Evolutionary conservation across 2,329 filamentous ascomycete genomes (phyloP).

Genomic region (Hymenoscyphus repandus): DNA sequence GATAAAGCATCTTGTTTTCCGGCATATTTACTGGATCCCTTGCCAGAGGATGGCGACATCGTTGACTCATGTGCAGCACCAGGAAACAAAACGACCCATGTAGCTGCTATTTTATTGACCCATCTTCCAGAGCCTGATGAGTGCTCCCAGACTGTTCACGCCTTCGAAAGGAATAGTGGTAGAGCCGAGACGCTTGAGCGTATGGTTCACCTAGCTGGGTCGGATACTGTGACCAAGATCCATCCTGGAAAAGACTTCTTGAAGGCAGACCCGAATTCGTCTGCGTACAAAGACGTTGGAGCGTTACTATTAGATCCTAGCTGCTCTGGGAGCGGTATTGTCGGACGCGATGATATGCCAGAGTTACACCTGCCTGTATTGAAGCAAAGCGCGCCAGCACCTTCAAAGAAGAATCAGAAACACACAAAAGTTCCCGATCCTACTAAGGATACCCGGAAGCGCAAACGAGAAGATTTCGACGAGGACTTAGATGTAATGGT

Average conservation of each 20-base stretch:
- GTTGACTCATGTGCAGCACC: conserved; percentile 94
- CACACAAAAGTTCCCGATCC: conserved; percentile 14
- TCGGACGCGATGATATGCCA: conserved; percentile 77
- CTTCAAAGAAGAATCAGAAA: conserved; percentile 17
- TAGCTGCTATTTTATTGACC: conserved; percentile 64
- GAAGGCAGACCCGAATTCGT: conserved; percentile 59
- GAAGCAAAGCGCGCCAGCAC: conserved; percentile 30
- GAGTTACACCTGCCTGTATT: conserved; percentile 53
- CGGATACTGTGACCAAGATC: conserved; percentile 59
- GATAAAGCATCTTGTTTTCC: conserved; percentile 98
- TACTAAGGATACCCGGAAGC: conserved; percentile 23
- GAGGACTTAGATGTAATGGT: conserved; percentile 34
- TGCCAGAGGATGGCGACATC: conserved; percentile 63
- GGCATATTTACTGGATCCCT: conserved; percentile 75
- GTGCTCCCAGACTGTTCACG: conserved; percentile 53
- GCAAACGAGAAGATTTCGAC: conserved; percentile 28
- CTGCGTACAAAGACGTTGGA: conserved; percentile 63
- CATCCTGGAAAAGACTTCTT: conserved; percentile 77
- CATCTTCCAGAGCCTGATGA: conserved; percentile 31
- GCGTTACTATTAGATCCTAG: conserved; percentile 86
- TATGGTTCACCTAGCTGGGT: conserved; percentile 78
- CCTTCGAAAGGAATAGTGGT: conserved; percentile 70
- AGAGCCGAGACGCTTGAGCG: conserved; percentile 73
- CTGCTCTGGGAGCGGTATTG: conserved; percentile 92
- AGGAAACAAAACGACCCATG: conserved; percentile 94